Conservation (phyloP, 768 basidiomycete species). For the Trametes punicea region DNA sequence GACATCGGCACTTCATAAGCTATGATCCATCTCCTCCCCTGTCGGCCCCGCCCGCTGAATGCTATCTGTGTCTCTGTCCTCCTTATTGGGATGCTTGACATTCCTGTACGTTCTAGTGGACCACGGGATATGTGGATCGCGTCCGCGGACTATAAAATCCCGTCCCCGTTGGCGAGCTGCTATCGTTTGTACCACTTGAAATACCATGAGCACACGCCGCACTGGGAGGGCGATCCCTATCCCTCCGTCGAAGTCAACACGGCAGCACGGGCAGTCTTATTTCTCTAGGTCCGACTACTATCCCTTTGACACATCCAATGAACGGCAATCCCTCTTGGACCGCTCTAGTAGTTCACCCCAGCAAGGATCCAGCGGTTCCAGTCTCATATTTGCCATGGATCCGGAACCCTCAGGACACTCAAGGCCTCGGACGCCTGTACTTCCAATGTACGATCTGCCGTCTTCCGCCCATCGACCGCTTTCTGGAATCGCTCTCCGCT, state of each 20-base stretch:
- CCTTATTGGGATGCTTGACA: constrained; percentile 2
- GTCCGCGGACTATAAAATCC: too few relatives aligned
- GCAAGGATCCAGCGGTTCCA: neutral
- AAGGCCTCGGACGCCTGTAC: neutral
- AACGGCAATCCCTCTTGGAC: neutral
- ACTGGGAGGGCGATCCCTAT: too few relatives aligned
- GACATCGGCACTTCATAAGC: constrained; percentile 14
- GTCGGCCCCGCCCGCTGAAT: constrained; percentile 8
- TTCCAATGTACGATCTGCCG: constrained; percentile 1
- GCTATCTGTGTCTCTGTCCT: constrained; percentile 6
- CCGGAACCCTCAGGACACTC: neutral
- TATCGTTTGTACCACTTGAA: too few relatives aligned
- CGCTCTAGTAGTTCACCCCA: neutral
- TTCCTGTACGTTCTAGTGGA: too few relatives aligned
- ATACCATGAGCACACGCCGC: too few relatives aligned
- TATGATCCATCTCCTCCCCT: constrained; percentile 6
- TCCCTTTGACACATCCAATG: neutral
- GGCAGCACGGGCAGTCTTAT: neutral
- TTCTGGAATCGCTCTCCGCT: neutral
- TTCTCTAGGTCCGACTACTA: neutral
- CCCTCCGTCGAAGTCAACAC: too few relatives aligned
- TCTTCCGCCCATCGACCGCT: neutral
- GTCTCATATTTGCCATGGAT: constrained; percentile 14
- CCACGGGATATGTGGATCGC: too few relatives aligned
- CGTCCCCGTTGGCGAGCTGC: too few relatives aligned